These are phyloP conservation scores for Thielaviopsis ethacetica DNA, from an alignment of 2,329 filamentous ascomycete species.

Conservation along the genomic window DNA sequence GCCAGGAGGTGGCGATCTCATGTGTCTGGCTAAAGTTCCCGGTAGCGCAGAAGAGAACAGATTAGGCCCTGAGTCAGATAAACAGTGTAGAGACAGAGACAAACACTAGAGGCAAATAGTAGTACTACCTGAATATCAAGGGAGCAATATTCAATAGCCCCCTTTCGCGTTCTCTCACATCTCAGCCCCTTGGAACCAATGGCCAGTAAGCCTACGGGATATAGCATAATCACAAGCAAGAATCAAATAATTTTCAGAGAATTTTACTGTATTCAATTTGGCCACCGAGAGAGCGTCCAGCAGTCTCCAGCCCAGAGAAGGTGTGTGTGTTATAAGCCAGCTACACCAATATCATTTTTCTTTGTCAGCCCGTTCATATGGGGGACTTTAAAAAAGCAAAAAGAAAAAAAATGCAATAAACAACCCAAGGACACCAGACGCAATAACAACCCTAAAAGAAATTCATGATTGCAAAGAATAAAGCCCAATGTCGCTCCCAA, in stretches of 20 bases:
- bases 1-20: neutral
- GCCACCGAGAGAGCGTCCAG: neutral
- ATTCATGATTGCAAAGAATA: neutral
- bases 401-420: too few species aligned
- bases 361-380: neutral
- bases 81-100: neutral
- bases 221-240: neutral
- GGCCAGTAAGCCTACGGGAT: neutral
- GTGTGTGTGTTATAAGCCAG: neutral
- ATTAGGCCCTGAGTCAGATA: neutral
- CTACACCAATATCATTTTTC: neutral
- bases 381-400: neutral
- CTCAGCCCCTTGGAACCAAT: neutral
- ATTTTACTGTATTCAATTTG: neutral
- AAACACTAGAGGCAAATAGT: neutral
- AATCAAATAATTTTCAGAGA: neutral
- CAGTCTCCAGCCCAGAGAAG: neutral
- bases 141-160: neutral
- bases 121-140: neutral
- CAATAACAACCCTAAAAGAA: too few species aligned
- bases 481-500: neutral
- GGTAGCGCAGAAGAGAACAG: too few species aligned
- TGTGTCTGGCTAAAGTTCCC: neutral
- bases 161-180: neutral
- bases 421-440: neutral